Percentiles rank a stretch among this genome's conserved stretches.
Conservation (phyloP, 148 eudicot species). For the Camellia sinensis region DNA sequence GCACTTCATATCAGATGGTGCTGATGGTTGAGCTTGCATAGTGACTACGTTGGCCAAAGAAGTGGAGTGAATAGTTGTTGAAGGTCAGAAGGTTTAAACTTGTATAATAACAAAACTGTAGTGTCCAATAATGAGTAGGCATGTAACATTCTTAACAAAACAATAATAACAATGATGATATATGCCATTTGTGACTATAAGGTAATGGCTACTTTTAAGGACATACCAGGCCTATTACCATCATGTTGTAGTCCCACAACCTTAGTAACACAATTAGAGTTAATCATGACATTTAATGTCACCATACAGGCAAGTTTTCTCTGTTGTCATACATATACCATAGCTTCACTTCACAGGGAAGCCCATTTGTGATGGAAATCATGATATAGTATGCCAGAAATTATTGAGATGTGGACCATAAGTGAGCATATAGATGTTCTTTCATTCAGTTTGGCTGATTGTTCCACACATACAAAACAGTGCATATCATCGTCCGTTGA, state of each 20-base stretch:
- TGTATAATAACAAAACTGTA: not conserved
- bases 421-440: not conserved
- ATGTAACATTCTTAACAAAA: not conserved
- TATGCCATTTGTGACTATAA: not conserved
- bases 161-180: not conserved
- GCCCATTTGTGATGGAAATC: not conserved
- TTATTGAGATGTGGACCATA: not conserved
- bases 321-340: not conserved
- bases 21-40: slow-evolving; percentile 60
- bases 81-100: not conserved
- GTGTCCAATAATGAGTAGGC: not conserved
- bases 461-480: not conserved
- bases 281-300: not conserved
- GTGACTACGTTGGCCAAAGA: slow-evolving; percentile 43
- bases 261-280: not conserved
- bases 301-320: not conserved
- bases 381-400: not conserved
- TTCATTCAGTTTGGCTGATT: not conserved
- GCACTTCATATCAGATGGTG: slow-evolving; percentile 64
- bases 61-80: not conserved
- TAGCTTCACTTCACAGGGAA: not conserved
- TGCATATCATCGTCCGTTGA: not conserved
- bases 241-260: not conserved
- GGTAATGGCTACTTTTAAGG: not conserved
- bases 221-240: not conserved